Evolutionary conservation across 768 basidiomycete genomes (phyloP), one percentile per base, ranked within the genome.

Genomic region (Mycena albidolilacea): DNA sequence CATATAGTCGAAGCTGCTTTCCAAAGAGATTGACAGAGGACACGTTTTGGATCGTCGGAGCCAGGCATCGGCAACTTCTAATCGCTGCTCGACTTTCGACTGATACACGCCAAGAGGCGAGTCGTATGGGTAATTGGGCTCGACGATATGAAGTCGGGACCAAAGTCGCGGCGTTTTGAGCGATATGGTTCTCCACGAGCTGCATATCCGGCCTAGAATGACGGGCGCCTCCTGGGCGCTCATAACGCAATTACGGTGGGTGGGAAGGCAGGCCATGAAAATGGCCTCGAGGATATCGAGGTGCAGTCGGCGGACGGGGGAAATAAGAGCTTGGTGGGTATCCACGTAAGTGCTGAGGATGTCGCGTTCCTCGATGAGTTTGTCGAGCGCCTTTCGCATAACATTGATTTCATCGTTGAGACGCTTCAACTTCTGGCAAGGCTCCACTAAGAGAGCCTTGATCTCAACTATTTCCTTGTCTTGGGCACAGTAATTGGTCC

Each of bases 161-260:
- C 82, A 82, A 3, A 82, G 71, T 12, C 64, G 70, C 17, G 82
- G 80, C 0, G 82, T 80, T 14, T 76, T 62, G 5, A 73, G 71
- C 3, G 75, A 74, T 9, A 81, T 61, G 7, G 67, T 61, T 15
- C 82, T 77, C 82, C 82, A 82, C 0, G 74, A 39, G 52, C 78
- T 77, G 44, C 82, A 82, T 14, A 82, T 79, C 0, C 81, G 30
- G 30, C 30, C 30, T 30, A 30, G 30, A 30, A 30, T 30, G 30
- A 30, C 30, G 30, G 30, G 30, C 30, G 30, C 30, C 30, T 30
- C 30, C 30, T 30, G 30, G 3, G 30, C 30, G 30, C 70, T 76
- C 73, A 74, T 76, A 7, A 66, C 73, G 21, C 67, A 66, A 46
- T 76, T 69, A 9, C 70, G 64, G 15, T 66, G 48, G 30, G 30